These are phyloP conservation scores for Theileria annulata DNA, from an alignment of 169 alveolate species.

Conservation along the genomic window DNA sequence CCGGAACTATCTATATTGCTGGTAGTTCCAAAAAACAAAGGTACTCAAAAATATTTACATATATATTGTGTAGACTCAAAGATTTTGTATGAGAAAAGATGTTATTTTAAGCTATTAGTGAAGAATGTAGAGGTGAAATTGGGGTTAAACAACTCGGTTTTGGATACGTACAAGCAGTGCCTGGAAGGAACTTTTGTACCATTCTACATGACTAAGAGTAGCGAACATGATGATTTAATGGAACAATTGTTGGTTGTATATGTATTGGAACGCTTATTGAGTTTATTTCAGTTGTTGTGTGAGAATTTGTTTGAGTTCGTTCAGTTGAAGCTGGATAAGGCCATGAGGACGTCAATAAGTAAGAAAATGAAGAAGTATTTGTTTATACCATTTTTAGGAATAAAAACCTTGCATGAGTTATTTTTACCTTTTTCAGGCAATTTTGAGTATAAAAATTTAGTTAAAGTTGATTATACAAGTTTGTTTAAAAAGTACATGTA, in stretches of 20 bases:
- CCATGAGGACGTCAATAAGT: background rate
- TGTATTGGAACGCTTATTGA: background rate
- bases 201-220: slow-evolving; percentile 22
- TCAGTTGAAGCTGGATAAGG: slow-evolving; percentile 5
- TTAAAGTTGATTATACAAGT: slow-evolving; percentile 24
- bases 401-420: slow-evolving; percentile 50
- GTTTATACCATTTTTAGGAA: slow-evolving; percentile 46
- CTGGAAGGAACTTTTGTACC: slow-evolving; percentile 36
- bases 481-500: slow-evolving; percentile 35
- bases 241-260: slow-evolving; percentile 1
- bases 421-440: slow-evolving; percentile 43
- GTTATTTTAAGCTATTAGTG: slow-evolving; percentile 42
- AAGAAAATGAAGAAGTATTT: slow-evolving; percentile 46
- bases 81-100: background rate
- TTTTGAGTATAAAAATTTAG: slow-evolving; percentile 9
- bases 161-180: slow-evolving; percentile 32
- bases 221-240: background rate
- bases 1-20: slow-evolving; percentile 51
- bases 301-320: slow-evolving; percentile 12
- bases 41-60: background rate
- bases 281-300: background rate
- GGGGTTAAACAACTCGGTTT: slow-evolving; percentile 10
- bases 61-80: slow-evolving; percentile 19
- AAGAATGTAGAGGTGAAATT: slow-evolving; percentile 5
- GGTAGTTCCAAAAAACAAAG: slow-evolving; percentile 26